Evolutionary conservation across 176 grass and related monocot genomes (phyloP).

Genomic region (Poa pratensis): DNA sequence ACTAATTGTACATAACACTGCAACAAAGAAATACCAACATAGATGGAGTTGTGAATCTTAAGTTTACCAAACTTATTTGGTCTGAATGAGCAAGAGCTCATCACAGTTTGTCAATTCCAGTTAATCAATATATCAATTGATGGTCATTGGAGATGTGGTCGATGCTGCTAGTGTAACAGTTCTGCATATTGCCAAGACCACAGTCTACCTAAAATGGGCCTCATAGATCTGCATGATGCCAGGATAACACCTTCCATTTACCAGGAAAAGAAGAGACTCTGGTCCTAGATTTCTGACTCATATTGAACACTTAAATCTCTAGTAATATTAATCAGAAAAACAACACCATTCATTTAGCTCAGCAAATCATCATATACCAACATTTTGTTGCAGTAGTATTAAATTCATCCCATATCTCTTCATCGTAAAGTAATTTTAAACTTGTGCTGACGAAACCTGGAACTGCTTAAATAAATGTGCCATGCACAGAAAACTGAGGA

Average conservation of each 20-base stretch:
- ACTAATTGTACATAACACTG: slow-evolving; percentile 3
- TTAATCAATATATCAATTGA: slow-evolving; percentile 7
- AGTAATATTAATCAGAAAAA: slow-evolving; percentile 4
- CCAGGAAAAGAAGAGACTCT: not conserved
- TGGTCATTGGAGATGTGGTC: not conserved
- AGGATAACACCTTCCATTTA: slow-evolving; percentile 4
- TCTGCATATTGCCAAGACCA: not conserved
- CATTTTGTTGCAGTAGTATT: not conserved
- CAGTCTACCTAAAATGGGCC: not conserved
- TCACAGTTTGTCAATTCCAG: not conserved
- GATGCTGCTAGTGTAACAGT: slow-evolving; percentile 23
- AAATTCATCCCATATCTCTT: not conserved
- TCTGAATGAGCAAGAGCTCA: not conserved
- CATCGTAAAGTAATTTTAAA: not conserved
- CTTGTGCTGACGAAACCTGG: not conserved
- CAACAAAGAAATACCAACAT: not conserved
- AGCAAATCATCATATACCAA: not conserved
- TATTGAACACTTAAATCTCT: not conserved
- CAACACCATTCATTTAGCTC: not conserved
- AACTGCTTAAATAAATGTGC: slow-evolving; percentile 1
- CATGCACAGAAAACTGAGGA: slow-evolving; percentile 12
- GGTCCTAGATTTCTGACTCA: slow-evolving; percentile 3
- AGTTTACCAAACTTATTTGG: not conserved
- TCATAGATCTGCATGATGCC: not conserved
- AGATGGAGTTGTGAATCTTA: slow-evolving; percentile 19